phyloP scores from a whole-genome alignment of 495 filamentous ascomycete genomes.

The Penicillium chermesinum region DNA sequence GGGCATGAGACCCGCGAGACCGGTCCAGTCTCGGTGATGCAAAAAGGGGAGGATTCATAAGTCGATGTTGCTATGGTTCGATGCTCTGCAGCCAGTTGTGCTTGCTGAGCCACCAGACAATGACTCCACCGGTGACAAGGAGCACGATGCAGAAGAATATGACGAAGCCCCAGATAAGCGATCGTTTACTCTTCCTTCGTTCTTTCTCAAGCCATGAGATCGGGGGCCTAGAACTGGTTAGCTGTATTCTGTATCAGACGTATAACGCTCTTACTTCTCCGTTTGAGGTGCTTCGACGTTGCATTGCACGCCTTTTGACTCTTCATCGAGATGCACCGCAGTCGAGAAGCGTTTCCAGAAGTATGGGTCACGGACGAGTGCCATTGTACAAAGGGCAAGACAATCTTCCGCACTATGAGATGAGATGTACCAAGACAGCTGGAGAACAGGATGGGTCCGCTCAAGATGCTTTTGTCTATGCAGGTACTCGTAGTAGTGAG shows the following conservation, averaged over 20 bases:
- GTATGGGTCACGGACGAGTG: slow-evolving; percentile 50
- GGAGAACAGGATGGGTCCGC: too few species aligned
- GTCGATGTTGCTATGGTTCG: slow-evolving; percentile 5
- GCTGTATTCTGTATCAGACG: not conserved
- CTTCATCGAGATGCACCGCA: slow-evolving; percentile 51
- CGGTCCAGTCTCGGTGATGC: too few species aligned
- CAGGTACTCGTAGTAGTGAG: too few species aligned
- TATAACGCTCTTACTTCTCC: slow-evolving; percentile 11
- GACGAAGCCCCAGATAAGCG: slow-evolving; percentile 30
- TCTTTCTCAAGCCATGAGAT: slow-evolving; percentile 34
- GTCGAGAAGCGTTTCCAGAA: slow-evolving; percentile 61
- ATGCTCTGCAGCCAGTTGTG: slow-evolving; percentile 35
- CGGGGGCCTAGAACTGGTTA: slow-evolving; percentile 13
- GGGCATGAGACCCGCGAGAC: not conserved
- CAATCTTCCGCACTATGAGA: too few species aligned
- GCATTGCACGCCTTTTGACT: slow-evolving; percentile 15
- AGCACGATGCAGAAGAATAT: slow-evolving; percentile 27
- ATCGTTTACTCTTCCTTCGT: slow-evolving; percentile 29
- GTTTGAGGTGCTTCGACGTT: slow-evolving; percentile 9
- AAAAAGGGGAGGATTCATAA: too few species aligned
- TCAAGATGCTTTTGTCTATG: too few species aligned
- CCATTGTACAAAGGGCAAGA: slow-evolving; percentile 31
- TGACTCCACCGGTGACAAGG: slow-evolving; percentile 23
- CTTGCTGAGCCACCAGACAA: slow-evolving; percentile 37
- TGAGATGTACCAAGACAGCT: not conserved